Base-by-base conservation (phyloP, 2,329 filamentous ascomycete species). In the Colletotrichum noveboracense region DNA sequence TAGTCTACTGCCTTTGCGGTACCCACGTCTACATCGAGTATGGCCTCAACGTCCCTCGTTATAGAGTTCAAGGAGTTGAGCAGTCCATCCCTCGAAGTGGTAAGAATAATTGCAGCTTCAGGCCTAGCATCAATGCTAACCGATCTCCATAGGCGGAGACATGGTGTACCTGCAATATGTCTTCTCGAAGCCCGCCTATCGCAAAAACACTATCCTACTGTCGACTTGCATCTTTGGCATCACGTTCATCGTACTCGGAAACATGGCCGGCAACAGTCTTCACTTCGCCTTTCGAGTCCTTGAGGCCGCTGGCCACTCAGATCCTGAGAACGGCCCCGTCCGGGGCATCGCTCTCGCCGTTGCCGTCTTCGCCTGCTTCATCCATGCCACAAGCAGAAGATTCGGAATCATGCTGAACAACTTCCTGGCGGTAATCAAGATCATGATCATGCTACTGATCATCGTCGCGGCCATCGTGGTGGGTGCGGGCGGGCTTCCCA, bases 351-450 rank as follows among this genome's bases (percentile, higher is more conserved):
- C 89, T 0, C 82, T 91, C 30, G 84, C 80, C 6, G 82, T 85
- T 1, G 83, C 87, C 9, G 85, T 85, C 0, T 77, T 86, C 13
- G 85, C 87, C 5, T 88, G 88, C 71, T 82, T 89, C 21, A 83
- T 90, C 2, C 89, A 91, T 74, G 85, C 84, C 5, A 90, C 87
- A 58, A 83, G 89, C 30, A 82, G 85, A 10, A 82, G 85, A 9
- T 88, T 87, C 5, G 89, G 89, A 3, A 89, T 91, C 58, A 79
- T 83, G 26, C 78, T 91, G 28, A 89, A 89, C 79, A 91, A 91
- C 76, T 28, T 85, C n/a, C 82, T 91, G 36, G 89, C 89, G 5
- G 80, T 86, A 5, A 78, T 89, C 74, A 91, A 91, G 77, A 80
- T 90, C 5, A 78, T 82, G 61, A 85, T 90, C 3, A 83, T 91